Percentiles rank a stretch among this genome's conserved stretches.
Conservation (phyloP, 805 yeast genomes). For the Yarrowia porcina region DNA sequence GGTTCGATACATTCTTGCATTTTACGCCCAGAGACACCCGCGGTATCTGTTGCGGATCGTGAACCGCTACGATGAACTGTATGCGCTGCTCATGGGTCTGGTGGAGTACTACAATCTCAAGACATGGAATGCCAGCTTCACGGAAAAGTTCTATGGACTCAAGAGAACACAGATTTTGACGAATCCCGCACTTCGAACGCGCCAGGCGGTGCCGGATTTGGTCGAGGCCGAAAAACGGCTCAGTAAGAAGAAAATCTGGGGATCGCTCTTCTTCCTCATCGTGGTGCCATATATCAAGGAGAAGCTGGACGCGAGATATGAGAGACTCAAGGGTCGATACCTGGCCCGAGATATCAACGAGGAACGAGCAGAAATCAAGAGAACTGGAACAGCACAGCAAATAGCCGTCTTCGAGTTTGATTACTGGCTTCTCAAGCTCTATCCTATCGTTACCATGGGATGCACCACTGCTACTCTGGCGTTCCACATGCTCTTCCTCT, state of each 20-base stretch:
- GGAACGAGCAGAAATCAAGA: slow-evolving; percentile 30
- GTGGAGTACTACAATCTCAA: slow-evolving; percentile 70
- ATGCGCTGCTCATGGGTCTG: slow-evolving; percentile 54
- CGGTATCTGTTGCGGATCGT: slow-evolving; percentile 58
- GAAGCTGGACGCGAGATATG: slow-evolving; percentile 63
- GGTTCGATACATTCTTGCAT: slow-evolving; percentile 70
- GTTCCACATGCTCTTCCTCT: slow-evolving; percentile 60
- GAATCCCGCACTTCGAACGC: slow-evolving; percentile 34
- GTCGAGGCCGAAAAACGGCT: slow-evolving; percentile 55
- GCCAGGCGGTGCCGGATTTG: slow-evolving; percentile 36
- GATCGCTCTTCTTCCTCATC: slow-evolving; percentile 52
- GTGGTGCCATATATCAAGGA: slow-evolving; percentile 66
- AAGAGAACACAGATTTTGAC: slow-evolving; percentile 51
- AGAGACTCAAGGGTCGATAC: slow-evolving; percentile 57
- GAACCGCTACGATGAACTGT: slow-evolving; percentile 74
- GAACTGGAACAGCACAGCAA: slow-evolving; percentile 31
- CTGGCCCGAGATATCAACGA: slow-evolving; percentile 47
- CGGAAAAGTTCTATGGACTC: slow-evolving; percentile 89
- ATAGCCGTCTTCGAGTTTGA: slow-evolving; percentile 31
- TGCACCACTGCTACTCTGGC: slow-evolving; percentile 51
- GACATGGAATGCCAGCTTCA: slow-evolving; percentile 79
- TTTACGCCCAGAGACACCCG: slow-evolving; percentile 78
- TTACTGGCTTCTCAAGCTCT: slow-evolving; percentile 50
- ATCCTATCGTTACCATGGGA: slow-evolving; percentile 55
- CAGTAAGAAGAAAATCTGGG: slow-evolving; percentile 49